Base-by-base conservation (phyloP, 1,284 basidiomycete species). In the Moesziomyces parantarcticus region DNA sequence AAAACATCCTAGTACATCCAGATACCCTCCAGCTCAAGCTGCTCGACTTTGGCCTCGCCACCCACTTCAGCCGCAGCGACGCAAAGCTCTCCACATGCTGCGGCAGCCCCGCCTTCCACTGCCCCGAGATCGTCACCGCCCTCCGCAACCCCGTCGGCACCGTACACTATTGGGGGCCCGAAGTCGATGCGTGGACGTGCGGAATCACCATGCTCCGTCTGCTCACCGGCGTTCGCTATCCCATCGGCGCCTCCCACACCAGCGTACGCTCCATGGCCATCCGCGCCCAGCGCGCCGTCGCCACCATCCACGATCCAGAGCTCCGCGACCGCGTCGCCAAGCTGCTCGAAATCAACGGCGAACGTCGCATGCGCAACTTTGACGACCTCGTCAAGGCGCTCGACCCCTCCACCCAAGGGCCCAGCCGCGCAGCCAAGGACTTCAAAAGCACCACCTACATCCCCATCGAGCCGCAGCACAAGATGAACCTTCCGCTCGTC, bases 111-210 rank as follows among this genome's bases (percentile, higher is more conserved):
- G 86, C 86, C 0, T 87, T 87, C 70, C 86, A 87, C 62, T 86
- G 85, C 42, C 88, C 88, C 1, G 88, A 88, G 68, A 86, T 88
- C 43, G 86, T 88, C 46, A 83, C 84, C 5, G 86, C 87, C 1
- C 83, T 88, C 16, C 83, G 85, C 45, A 85, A 85, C 42, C 85
- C 86, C 8, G 85, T 86, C 3, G 87, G 87, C 5, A 83, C 82
- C 3, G 84, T 87, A n/a, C 83, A 84, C 5, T 76, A 81, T 57
- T 74, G 78, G 83, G 87, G 87, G 0, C 87, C 88, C 34, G 87
- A 88, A 58, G 84, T 88, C 48, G 88, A 88, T 74, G 86, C 87
- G 52, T 88, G 88, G 88, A 88, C 87, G 42, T 85, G 87, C 62
- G 88, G 87, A 10, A 81, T 88, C 23, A 87, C 87, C 5, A 76